Evolutionary conservation across 2,329 filamentous ascomycete genomes (phyloP).

Genomic region (Ceratocystis variospora): DNA sequence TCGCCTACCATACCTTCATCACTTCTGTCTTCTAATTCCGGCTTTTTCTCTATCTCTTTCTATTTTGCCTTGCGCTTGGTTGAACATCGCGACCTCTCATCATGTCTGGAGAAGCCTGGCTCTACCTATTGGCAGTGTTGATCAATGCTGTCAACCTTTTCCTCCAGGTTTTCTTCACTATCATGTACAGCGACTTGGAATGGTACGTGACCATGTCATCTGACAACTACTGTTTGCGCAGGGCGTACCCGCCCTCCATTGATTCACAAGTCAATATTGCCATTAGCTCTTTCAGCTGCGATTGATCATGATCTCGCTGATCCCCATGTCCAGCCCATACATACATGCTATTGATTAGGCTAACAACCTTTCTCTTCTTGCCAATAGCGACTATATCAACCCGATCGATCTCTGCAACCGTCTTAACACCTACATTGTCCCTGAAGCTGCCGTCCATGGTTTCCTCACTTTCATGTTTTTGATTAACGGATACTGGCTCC

Average conservation of each 20-base stretch:
- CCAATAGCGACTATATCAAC: constrained; percentile 90
- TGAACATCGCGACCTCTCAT: constrained; percentile 8
- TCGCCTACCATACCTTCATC: background rate
- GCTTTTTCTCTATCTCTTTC: constrained; percentile 6
- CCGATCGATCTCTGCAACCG: constrained; percentile 99
- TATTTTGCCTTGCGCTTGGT: background rate
- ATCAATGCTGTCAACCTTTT: constrained; percentile 99
- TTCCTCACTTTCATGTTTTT: constrained; percentile 93
- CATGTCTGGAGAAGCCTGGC: constrained; percentile 97
- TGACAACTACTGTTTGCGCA: background rate
- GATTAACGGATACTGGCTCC: constrained; percentile 97
- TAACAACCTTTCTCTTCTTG: background rate
- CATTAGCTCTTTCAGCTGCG: background rate
- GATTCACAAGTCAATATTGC: background rate
- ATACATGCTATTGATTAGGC: background rate
- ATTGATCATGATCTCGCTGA: background rate
- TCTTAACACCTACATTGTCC: constrained; percentile 98
- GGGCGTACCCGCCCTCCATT: background rate
- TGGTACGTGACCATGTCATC: constrained; percentile 52
- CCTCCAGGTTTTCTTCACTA: constrained; percentile 99
- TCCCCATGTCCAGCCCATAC: background rate
- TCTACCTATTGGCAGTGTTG: constrained; percentile 93
- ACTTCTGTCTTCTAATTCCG: background rate
- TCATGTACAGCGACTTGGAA: constrained; percentile 99
- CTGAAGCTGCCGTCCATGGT: constrained; percentile 92